These are phyloP conservation scores for Myotisia sp. DNA, from an alignment of 2,329 filamentous ascomycete species.

Conservation along the genomic window DNA sequence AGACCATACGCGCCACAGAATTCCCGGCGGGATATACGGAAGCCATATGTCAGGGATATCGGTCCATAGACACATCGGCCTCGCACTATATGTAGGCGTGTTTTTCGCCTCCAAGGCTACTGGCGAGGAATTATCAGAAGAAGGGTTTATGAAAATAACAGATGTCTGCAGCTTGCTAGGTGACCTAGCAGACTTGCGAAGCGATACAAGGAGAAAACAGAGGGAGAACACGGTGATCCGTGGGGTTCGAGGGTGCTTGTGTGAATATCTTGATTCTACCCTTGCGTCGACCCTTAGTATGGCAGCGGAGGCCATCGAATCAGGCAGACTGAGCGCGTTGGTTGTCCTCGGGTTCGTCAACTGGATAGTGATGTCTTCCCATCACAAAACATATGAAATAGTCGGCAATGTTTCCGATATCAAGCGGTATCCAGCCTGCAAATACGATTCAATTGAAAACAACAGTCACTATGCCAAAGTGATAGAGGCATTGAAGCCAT, in stretches of 20 bases:
- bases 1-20: conserved; percentile 9
- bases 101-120: conserved; percentile 12
- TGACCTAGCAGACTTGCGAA: conserved; percentile 14
- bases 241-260: conserved; percentile 11
- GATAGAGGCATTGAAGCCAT: conserved; percentile 9
- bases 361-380: conserved; percentile 15
- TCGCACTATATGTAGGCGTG: conserved; percentile 11
- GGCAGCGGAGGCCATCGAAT: conserved; percentile 6
- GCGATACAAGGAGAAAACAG: conserved; percentile 14
- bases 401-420: not conserved
- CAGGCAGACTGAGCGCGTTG: conserved; percentile 7
- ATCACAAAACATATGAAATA: conserved; percentile 15
- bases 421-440: too few relatives aligned
- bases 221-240: conserved; percentile 14
- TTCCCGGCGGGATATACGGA: conserved; percentile 12
- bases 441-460: too few relatives aligned
- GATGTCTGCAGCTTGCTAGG: conserved; percentile 12
- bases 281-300: conserved; percentile 6
- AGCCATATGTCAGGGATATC: conserved; percentile 13
- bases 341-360: conserved; percentile 15
- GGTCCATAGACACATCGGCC: conserved; percentile 13
- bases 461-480: conserved; percentile 10
- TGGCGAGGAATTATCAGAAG: conserved; percentile 7
- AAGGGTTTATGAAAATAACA: conserved; percentile 7
- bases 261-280: conserved; percentile 11